These are phyloP conservation scores for Alnus glutinosa DNA, from an alignment of 306 rosid species.

Conservation along the genomic window DNA sequence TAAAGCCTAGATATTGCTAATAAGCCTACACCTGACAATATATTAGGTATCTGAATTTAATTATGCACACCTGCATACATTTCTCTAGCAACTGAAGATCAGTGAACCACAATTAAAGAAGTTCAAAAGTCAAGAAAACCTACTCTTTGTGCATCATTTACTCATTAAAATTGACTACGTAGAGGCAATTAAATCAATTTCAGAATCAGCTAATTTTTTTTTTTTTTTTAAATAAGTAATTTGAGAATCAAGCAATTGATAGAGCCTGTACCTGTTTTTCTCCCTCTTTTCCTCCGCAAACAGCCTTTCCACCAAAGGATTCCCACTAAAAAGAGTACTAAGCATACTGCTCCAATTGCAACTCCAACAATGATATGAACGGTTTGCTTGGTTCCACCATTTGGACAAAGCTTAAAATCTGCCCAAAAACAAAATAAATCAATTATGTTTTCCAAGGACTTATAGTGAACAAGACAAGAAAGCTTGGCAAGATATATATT, in stretches of 20 bases:
- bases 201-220: not conserved
- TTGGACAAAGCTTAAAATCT: conserved; percentile 53
- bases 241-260: conserved; percentile 5
- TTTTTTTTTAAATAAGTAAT: not conserved
- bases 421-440: conserved; percentile 1
- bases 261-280: conserved; percentile 34
- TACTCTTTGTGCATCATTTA: not conserved
- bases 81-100: not conserved
- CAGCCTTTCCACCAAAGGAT: conserved; percentile 56
- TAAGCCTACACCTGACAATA: not conserved
- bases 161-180: not conserved
- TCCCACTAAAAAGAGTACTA: conserved; percentile 40
- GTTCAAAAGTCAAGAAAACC: not conserved
- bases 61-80: not conserved
- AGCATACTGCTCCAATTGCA: conserved; percentile 42
- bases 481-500: not conserved
- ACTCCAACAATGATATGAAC: conserved; percentile 34
- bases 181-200: not conserved
- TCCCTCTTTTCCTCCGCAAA: conserved; percentile 29
- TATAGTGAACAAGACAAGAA: not conserved
- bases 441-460: not conserved
- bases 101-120: not conserved
- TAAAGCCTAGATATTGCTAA: not conserved
- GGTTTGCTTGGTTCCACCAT: conserved; percentile 33
- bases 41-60: not conserved